Base-by-base conservation (phyloP, 23 red algal genomes). In the Chondrus crispus region DNA sequence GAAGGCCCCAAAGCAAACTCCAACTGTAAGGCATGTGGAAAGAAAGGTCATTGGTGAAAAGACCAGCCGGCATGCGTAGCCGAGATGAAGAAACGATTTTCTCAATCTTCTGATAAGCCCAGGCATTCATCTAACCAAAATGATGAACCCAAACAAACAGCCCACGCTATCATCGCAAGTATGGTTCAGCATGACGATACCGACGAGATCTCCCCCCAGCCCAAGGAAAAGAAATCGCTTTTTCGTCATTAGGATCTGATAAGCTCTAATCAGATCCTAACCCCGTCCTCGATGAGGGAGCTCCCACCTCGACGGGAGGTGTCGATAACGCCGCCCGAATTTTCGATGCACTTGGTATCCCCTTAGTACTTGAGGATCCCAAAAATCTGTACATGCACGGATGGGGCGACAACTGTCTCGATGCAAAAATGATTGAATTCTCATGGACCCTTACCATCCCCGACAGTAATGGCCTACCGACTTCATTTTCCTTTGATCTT, bases 201-300 rank as follows among this genome's bases (percentile, higher is more conserved):
- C n/a, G n/a, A n/a, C n/a, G n/a, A n/a, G n/a, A n/a, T n/a, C n/a
- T n/a, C n/a, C n/a, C n/a, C n/a, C n/a, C n/a, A n/a, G n/a, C n/a
- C n/a, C n/a, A n/a, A n/a, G n/a, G n/a, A n/a, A n/a, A n/a, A n/a
- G n/a, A n/a, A n/a, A n/a, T 64, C 58, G 6, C 58, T 64, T 86
- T 86, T 86, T 86, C 36, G 32, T 41, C 49, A 46, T 48, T 68
- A 43, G 70, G 38, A 30, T 72, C 58, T 16, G 30, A 41, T 86
- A 38, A 3, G 82, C 58, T 72, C 64, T 60, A 30, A 86, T 19
- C 29, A 30, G 52, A 86, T 47, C 62, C 70, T 60, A 86, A 86
- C 49, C 82, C 52, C 16, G 70, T 86, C 47, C 58, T 69, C 11
- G 82, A 86, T 62, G 60, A 45, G 22, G 82, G 82, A 76, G 71